Evolutionary conservation across 2,329 filamentous ascomycete species (phyloP), one percentile per base, ranked within the genome.

Genomic region (Fusarium dimerum): DNA sequence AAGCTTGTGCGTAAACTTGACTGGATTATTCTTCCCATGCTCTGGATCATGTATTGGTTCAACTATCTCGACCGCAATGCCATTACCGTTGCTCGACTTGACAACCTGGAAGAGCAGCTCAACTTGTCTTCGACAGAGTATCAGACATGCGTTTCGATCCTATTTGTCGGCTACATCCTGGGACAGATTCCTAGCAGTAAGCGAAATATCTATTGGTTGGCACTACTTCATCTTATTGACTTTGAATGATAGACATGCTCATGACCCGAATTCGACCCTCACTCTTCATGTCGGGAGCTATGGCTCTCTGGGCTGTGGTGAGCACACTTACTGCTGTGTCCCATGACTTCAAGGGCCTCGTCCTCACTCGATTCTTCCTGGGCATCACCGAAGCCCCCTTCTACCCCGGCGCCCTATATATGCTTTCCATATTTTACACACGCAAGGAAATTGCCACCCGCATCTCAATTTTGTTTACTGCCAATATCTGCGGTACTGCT

Each of bases 361-460:
- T 48, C 17, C 38, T 48, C 30, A 42, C 38, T 34, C 70, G 74
- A 18, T 74, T 76, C 62, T 70, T 75, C 43, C 26, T 61, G 32
- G 59, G 73, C 8, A 60, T 77, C 10, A 69, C 70, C 12, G 72
- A 75, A 52, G 71, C 71, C 1, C 70, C 71, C 2, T 67, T 71
- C 47, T 70, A 66, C 41, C 65, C 62, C 1, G 64, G 68, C 43
- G 65, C 57, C n/a, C 55, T 67, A 6, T 64, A 63, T 53, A 72
- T 80, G 40, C 68, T 82, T 5, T 76, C 75, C 3, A 74, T 77
- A 44, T 82, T 78, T 68, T 83, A 82, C 65, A 81, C 78, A 2
- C 71, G 76, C 39, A 75, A 78, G 58, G 72, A 75, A 60, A 59
- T 77, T 38, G 65, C 69, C 30, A 60, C 68, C 16, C 66, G 73